A percentile compares a stretch with the other conserved stretches of the same genome.
phyloP scores from a whole-genome alignment of 1,284 basidiomycete species.

The Lentinus polychrous region DNA sequence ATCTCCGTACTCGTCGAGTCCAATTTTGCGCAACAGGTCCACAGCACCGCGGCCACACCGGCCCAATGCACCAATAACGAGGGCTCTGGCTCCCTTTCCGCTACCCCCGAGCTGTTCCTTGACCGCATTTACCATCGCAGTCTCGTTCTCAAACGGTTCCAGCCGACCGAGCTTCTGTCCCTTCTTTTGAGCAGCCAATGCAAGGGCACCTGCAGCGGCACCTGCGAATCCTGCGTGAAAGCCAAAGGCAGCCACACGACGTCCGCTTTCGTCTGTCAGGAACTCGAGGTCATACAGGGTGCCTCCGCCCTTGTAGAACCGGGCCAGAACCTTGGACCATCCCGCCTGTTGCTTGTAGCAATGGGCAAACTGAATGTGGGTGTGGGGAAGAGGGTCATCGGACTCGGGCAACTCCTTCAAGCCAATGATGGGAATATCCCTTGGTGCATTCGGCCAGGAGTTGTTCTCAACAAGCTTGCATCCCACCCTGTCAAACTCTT shows the following conservation, averaged over 20 bases:
- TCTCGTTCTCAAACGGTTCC: slow-evolving; percentile 79
- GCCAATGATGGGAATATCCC: slow-evolving; percentile 81
- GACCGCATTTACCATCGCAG: slow-evolving; percentile 74
- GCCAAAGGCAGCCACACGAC: slow-evolving; percentile 98
- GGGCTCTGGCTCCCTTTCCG: slow-evolving; percentile 75
- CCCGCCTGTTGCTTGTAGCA: slow-evolving; percentile 97
- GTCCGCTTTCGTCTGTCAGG: slow-evolving; percentile 77
- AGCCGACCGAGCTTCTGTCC: slow-evolving; percentile 61
- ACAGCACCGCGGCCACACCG: slow-evolving; percentile 96
- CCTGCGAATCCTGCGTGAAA: slow-evolving; percentile 99
- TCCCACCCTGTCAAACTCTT: slow-evolving; percentile 57
- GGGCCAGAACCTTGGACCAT: slow-evolving; percentile 83
- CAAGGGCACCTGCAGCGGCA: slow-evolving; percentile 89
- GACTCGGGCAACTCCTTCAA: slow-evolving; percentile 93
- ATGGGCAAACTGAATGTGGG: slow-evolving; percentile 98
- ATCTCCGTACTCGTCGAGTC: slow-evolving; percentile 72
- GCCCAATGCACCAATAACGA: slow-evolving; percentile 96
- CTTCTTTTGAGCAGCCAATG: slow-evolving; percentile 65
- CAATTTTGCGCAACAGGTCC: slow-evolving; percentile 91
- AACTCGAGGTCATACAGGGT: slow-evolving; percentile 97
- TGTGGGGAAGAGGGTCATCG: slow-evolving; percentile 78
- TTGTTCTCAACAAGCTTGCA: slow-evolving; percentile 88
- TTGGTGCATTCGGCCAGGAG: slow-evolving; percentile 82
- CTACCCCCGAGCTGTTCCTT: slow-evolving; percentile 62
- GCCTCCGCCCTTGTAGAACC: slow-evolving; percentile 85